phyloP scores from a whole-genome alignment of 2,329 filamentous ascomycete genomes.

The Cladophialophora psammophila region DNA sequence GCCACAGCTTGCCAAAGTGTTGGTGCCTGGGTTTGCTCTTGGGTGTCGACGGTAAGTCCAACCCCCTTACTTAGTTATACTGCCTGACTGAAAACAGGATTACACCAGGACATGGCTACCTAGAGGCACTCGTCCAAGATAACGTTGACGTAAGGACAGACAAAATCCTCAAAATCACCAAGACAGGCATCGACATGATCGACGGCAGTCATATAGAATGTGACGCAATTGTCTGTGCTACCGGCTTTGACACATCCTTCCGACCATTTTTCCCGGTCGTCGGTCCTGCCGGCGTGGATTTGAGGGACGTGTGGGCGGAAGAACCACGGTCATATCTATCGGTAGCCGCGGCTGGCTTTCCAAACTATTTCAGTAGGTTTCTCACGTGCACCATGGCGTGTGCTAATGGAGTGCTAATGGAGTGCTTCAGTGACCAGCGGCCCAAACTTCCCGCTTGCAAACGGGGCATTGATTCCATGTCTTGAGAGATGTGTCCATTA shows the following conservation, averaged over 20 bases:
- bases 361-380: conserved; percentile 44
- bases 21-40: conserved; percentile 42
- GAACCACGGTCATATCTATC: conserved; percentile 57
- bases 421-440: conserved; percentile 41
- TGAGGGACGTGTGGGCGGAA: conserved; percentile 41
- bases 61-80: neutral
- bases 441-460: conserved; percentile 41
- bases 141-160: conserved; percentile 24
- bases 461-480: conserved; percentile 44
- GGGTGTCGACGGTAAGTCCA: conserved; percentile 41
- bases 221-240: conserved; percentile 48
- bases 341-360: conserved; percentile 55
- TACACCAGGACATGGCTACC: conserved; percentile 54
- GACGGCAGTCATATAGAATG: conserved; percentile 43
- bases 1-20: neutral
- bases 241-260: conserved; percentile 48
- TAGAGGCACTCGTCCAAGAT: conserved; percentile 35
- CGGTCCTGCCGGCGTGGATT: conserved; percentile 39
- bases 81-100: neutral
- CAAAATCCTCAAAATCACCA: conserved; percentile 1
- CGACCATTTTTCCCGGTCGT: conserved; percentile 45
- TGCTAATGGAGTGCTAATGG: neutral
- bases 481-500: conserved; percentile 48
- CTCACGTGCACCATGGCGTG: neutral
- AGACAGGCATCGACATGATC: conserved; percentile 27